These are phyloP conservation scores for Botryotinia narcissicola DNA, from an alignment of 2,329 filamentous ascomycete genomes.

Conservation along the genomic window DNA sequence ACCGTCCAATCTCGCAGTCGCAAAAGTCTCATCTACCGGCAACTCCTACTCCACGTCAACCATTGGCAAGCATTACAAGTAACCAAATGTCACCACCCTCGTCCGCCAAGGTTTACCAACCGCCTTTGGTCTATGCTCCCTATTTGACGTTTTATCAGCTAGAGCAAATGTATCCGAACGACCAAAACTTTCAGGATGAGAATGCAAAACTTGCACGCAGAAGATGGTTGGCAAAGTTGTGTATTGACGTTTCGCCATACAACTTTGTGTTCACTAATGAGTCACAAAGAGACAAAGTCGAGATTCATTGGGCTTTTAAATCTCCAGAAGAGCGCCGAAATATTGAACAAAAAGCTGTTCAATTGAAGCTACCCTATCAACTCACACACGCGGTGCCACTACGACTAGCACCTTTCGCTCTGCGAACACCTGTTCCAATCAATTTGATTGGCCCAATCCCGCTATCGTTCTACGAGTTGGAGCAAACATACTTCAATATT, in stretches of 20 bases:
- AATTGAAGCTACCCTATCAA: not conserved
- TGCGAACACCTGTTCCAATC: not conserved
- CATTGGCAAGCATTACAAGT: not conserved
- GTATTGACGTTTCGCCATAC: not conserved
- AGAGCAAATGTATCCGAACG: not conserved
- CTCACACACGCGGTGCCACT: not conserved
- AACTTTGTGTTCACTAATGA: not conserved
- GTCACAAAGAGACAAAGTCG: not conserved
- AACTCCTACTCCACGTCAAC: not conserved
- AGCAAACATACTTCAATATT: not conserved
- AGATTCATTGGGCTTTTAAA: constrained; percentile 12
- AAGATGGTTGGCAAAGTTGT: constrained; percentile 4
- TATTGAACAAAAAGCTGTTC: constrained; percentile 2
- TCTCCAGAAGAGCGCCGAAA: not conserved
- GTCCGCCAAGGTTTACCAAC: not conserved
- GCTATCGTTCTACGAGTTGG: not conserved
- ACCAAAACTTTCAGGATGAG: not conserved
- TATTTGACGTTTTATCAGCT: not conserved
- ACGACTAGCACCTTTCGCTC: not conserved
- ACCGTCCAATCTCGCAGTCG: not conserved
- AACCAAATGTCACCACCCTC: not conserved
- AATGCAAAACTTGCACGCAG: not conserved
- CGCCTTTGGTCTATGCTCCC: not conserved
- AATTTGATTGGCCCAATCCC: not conserved
- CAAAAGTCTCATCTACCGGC: not conserved